Evolutionary conservation across 129 eudicot genomes (phyloP), one percentile per base, ranked within the genome.

Genomic region (Flaveria bidentis): DNA sequence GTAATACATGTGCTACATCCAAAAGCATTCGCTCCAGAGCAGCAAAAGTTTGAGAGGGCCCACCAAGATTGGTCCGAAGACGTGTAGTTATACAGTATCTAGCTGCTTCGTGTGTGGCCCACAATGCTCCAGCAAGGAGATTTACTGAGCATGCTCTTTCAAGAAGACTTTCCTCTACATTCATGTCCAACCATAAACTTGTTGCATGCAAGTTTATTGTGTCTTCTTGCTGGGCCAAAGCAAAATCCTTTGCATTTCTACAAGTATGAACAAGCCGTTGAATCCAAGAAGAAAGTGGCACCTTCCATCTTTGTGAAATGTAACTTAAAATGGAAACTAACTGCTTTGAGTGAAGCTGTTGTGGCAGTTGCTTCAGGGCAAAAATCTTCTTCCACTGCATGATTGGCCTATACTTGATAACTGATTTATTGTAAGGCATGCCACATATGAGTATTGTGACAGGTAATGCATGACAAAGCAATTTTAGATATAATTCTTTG

Each of bases 21-120:
- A 89, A 75, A 84, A 95, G 99, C 97, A 95, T 91, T 67, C 97
- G 88, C 76, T 95, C 99, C 83, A 95, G 72, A 57, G 99, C 97
- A 56, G 99, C 99, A 89, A 95, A 95, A 76, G 97, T 95, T 89
- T 95, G 99, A 26, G 99, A 87, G 68, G 99, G 99, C 53, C 99
- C 99, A 69, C 99, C 99, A 80, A 95, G 97, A 87, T 95, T 95
- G 55, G 99, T 95, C 53, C 99, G 92, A 65, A 95, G 94, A 20
- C 99, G 90, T 39, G 97, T 91, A 41, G 92, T 81, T 68, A 92
- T 87, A 80, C 99, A 95, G 82, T 91, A 95, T 77, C 99, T 91
- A 55, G 99, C 96, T 23, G 97, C 97, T 89, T 95, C 97, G 76
- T 95, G 90, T 81, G 91, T 86, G 76, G 97, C 97, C 99, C 99